phyloP scores from a whole-genome alignment of 371 early-diverging fungal species.

The Mortierella sp. region DNA sequence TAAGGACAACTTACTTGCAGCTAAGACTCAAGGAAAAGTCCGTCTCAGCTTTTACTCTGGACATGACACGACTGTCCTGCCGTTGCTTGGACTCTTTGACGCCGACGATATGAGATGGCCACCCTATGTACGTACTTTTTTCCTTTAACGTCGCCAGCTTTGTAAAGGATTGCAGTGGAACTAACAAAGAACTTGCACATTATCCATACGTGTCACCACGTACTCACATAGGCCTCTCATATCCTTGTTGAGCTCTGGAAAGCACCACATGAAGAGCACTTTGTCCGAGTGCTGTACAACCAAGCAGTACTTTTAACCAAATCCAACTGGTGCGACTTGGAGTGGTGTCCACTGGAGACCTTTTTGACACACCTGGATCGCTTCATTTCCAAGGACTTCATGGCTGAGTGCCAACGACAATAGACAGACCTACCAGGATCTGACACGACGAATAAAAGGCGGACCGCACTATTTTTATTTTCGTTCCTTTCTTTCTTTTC shows the following conservation, averaged over 20 bases:
- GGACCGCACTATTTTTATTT: neutral
- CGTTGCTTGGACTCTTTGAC: conserved; percentile 62
- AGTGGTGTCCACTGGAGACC: conserved; percentile 62
- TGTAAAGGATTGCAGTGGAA: neutral
- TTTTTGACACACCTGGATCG: conserved; percentile 56
- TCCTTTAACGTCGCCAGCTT: neutral
- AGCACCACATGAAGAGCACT: conserved; percentile 40
- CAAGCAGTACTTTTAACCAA: conserved; percentile 56
- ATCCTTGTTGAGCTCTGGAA: conserved; percentile 72
- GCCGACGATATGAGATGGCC: conserved; percentile 67
- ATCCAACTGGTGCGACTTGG: conserved; percentile 66
- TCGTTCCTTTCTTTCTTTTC: neutral
- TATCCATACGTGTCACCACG: neutral
- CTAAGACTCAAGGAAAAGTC: conserved; percentile 42
- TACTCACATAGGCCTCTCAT: conserved; percentile 59
- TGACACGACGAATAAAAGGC: neutral
- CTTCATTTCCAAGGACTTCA: conserved; percentile 51
- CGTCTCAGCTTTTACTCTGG: conserved; percentile 66
- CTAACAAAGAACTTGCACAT: neutral
- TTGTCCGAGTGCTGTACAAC: conserved; percentile 70
- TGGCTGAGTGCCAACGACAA: neutral
- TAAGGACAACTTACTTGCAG: conserved; percentile 57
- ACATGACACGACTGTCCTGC: conserved; percentile 67
- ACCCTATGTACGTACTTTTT: conserved; percentile 60
- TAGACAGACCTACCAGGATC: neutral